Conservation (phyloP, 768 basidiomycete genomes). For the Gymnopilus dilepis region DNA sequence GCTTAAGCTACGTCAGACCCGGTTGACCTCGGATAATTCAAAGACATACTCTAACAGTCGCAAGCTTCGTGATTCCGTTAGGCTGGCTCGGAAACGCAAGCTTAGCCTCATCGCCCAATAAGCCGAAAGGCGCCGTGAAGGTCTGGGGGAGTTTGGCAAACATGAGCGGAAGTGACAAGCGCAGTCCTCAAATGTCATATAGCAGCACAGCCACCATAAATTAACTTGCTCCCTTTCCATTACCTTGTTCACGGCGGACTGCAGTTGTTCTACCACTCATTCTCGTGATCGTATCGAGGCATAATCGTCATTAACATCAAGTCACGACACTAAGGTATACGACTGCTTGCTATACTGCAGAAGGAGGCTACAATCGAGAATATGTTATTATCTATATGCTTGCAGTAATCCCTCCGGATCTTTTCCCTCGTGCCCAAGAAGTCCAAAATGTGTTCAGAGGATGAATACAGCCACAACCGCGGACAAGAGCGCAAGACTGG, state of each 20-base stretch:
- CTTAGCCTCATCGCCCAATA: slow-evolving; percentile 87
- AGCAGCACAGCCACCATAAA: slow-evolving; percentile 20
- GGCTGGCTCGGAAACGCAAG: slow-evolving; percentile 87
- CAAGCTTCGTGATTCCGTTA: slow-evolving; percentile 77
- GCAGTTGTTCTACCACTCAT: too few relatives aligned
- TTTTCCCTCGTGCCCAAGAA: slow-evolving; percentile 4
- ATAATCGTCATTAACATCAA: slow-evolving; percentile 8
- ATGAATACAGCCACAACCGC: slow-evolving; percentile 19
- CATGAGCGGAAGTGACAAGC: slow-evolving; percentile 36
- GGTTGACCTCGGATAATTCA: not conserved
- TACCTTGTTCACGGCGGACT: not conserved
- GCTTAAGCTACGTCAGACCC: slow-evolving; percentile 45
- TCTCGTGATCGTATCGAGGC: not conserved
- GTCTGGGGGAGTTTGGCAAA: slow-evolving; percentile 76
- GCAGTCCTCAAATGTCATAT: not conserved
- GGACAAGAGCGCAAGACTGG: slow-evolving; percentile 19
- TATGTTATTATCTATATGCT: slow-evolving; percentile 9
- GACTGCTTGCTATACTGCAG: not conserved
- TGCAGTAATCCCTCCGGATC: not conserved
- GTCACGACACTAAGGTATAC: slow-evolving; percentile 3
- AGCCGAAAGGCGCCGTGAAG: slow-evolving; percentile 75
- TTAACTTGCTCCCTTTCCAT: not conserved
- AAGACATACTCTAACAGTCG: slow-evolving; percentile 68
- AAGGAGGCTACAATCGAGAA: not conserved
- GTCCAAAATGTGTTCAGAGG: not conserved